Evolutionary conservation across 1,139 yeast genomes (phyloP), one percentile per base, ranked within the genome.

Genomic region (Yamadazyma taylorii): DNA sequence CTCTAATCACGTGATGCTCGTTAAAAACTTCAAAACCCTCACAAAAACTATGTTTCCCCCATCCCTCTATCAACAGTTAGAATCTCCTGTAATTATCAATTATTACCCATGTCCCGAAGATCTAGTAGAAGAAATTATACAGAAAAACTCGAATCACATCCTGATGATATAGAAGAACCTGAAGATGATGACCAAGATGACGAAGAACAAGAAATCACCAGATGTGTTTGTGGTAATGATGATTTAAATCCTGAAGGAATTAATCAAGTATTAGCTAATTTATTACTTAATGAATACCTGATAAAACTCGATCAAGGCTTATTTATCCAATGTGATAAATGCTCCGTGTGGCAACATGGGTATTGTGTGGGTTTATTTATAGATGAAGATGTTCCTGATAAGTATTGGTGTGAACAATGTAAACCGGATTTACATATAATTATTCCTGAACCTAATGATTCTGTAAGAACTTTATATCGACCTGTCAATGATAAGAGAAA

Each of bases 271-370:
- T 74, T 57, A 62, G 76, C 34, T 61, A 73, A 44, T 1, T 44
- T 69, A 16, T 75, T 81, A 39, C 71, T 63, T 29, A 57, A 65
- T 14, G 80, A 76, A 40, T 74, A 70, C 46, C 78, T 77, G 33
- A 83, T 86, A 36, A 76, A 83, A 37, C 85, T 84, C 40, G 83
- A 83, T 45, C 81, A 81, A 41, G 94, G 94, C 3, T 73, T 85
- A 36, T 86, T 83, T 60, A 85, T 86, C 50, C 94, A 85, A 61
- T 92, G 98, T 70, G 97, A 92, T 51, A 73, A 76, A 45, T 92
- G 98, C 63, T 81, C 88, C 17, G 96, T 84, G 9, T 92, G 97
- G 98, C 97, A 92, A 61, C 98, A 92, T 58, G 97, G 97, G 3
- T 89, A 73, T 61, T 92, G 98, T 66, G 97, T 92, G 29, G 95